Evolutionary conservation across 2,329 filamentous ascomycete species (phyloP), one percentile per base, ranked within the genome.

Genomic region (Hymenoscyphus linearis): DNA sequence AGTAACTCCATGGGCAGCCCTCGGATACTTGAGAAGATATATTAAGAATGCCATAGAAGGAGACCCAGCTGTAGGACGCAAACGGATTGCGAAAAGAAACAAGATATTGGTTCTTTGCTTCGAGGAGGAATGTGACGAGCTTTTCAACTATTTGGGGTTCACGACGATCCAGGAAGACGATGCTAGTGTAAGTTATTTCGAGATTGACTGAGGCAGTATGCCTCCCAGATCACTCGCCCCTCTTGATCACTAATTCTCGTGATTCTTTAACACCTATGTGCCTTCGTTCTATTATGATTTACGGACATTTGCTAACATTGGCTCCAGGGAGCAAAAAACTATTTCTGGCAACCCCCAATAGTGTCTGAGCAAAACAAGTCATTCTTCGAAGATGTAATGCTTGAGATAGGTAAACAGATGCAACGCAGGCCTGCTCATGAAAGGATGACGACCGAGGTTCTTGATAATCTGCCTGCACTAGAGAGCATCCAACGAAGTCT

Each of bases 21-120:
- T 88, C 53, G 75, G 77, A 52, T 83, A 82, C 63, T 75, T 90
- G 47, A 78, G 80, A 60, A 77, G 77, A 54, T 90, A 89, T 69
- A 74, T 89, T 57, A 76, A 70, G 10, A 86, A 90, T 73, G 78
- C 83, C 9, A 65, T 63, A 56, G 57, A 54, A 16, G 72, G 85
- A 60, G 76, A 78, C 52, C 75, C 80, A 22, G 72, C 74, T 25
- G 16, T 34, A 6, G 78, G 77, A 36, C 81, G 79, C 66, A 79
- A 80, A 65, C 73, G 77, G 52, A 85, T 89, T 66, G 80, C 81
- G 4, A 75, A 80, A 7, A 73, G 80, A 16, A 89, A 90, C 69
- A 85, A 86, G 70, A 82, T 82, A 60, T 90, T 88, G 66, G 77
- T 84, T 67, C 78, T 84, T 63, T 81, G 81, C 1, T 87, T 89